Evolutionary conservation across 2,329 filamentous ascomycete genomes (phyloP).

Genomic region (Cytospora schulzeri): DNA sequence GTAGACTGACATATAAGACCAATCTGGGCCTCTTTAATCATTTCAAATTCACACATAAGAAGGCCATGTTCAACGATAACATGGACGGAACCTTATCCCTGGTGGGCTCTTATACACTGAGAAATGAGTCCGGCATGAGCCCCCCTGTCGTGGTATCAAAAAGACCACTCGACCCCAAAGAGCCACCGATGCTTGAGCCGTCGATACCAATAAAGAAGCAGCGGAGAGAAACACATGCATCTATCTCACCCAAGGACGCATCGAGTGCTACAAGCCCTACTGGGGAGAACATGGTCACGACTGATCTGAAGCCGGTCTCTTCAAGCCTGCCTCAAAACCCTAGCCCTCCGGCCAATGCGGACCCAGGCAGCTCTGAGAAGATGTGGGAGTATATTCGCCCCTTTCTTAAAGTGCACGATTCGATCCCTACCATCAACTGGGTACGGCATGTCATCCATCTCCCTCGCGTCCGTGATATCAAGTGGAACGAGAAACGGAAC

Average conservation of each 20-base stretch:
- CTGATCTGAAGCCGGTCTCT: background rate
- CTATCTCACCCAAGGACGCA: background rate
- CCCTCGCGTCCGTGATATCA: slow-evolving; percentile 34
- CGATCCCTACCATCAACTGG: slow-evolving; percentile 29
- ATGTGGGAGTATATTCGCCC: slow-evolving; percentile 36
- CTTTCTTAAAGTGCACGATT: slow-evolving; percentile 28
- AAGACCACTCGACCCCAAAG: slow-evolving; percentile 20
- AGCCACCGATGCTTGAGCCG: slow-evolving; percentile 22
- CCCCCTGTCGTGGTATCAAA: slow-evolving; percentile 32
- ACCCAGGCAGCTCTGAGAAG: slow-evolving; percentile 8
- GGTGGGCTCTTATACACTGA: slow-evolving; percentile 24
- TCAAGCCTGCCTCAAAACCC: background rate
- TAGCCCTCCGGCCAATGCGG: background rate
- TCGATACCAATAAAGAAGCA: background rate
- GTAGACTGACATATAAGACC: slow-evolving; percentile 12
- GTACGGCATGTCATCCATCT: slow-evolving; percentile 32
- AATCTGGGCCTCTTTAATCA: slow-evolving; percentile 6
- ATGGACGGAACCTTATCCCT: slow-evolving; percentile 36
- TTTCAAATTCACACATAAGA: slow-evolving; percentile 29
- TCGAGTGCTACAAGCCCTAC: background rate
- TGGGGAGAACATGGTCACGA: background rate
- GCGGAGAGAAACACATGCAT: background rate
- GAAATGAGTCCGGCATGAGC: background rate
- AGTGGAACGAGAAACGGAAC: slow-evolving; percentile 35
- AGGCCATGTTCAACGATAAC: slow-evolving; percentile 34